Conservation (phyloP, 345 rosid genomes). For the Camelina sativa region DNA sequence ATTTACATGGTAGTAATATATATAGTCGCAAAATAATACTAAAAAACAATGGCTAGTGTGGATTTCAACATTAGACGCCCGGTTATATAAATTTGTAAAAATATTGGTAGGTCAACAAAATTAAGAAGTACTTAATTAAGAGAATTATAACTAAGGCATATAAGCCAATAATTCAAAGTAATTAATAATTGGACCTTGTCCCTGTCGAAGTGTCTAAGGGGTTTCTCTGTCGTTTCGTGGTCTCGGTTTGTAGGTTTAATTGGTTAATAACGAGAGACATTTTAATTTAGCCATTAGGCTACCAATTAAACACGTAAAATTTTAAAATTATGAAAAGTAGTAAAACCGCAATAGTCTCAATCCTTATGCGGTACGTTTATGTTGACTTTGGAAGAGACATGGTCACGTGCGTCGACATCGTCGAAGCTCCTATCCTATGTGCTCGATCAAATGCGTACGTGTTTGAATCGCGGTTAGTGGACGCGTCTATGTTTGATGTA, state of each 20-base stretch:
- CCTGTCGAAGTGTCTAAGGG: conserved; percentile 31
- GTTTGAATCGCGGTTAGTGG: conserved; percentile 41
- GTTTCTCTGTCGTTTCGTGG: conserved; percentile 46
- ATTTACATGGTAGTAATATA: background rate
- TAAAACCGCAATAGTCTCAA: conserved; percentile 32
- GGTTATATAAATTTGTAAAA: conserved; percentile 15
- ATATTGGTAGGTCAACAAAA: conserved; percentile 35
- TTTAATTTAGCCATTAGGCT: conserved; percentile 14
- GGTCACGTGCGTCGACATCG: conserved; percentile 40
- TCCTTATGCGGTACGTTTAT: conserved; percentile 43
- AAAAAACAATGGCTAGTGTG: background rate
- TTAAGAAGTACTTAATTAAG: conserved; percentile 11
- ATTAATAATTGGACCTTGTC: conserved; percentile 40
- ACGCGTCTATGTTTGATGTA: conserved; percentile 35
- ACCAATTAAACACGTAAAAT: conserved; percentile 23
- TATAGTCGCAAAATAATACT: background rate
- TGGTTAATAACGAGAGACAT: conserved; percentile 34
- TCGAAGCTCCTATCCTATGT: background rate
- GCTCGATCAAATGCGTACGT: conserved; percentile 39
- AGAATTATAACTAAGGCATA: conserved; percentile 25
- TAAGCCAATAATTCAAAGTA: conserved; percentile 36
- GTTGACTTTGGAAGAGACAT: conserved; percentile 39
- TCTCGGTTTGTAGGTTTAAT: conserved; percentile 29
- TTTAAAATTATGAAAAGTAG: conserved; percentile 15
- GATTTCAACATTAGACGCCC: conserved; percentile 24